These are phyloP conservation scores for Fusarium acutatum DNA, from an alignment of 2,329 filamentous ascomycete species.

Conservation along the genomic window DNA sequence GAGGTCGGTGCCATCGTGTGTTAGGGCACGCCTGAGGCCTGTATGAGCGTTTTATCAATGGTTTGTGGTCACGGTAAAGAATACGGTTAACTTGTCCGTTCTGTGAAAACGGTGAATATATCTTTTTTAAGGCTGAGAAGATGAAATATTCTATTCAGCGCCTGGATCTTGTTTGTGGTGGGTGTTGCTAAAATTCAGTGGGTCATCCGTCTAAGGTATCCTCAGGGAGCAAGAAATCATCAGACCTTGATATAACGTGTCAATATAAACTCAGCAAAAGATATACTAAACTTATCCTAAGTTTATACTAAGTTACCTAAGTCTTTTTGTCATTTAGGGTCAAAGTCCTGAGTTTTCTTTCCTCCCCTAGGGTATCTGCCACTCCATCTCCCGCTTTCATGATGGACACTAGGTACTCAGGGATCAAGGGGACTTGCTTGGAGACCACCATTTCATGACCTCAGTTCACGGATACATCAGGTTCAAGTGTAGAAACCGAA, in stretches of 20 bases:
- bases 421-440: background rate
- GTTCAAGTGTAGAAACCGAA: background rate
- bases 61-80: no score
- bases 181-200: slow-evolving; percentile 31
- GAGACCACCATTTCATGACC: background rate
- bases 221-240: background rate
- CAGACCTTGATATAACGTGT: background rate
- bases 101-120: background rate
- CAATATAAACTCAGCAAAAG: background rate
- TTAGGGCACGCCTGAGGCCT: background rate
- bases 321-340: background rate
- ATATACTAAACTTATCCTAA: background rate
- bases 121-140: background rate
- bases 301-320: background rate
- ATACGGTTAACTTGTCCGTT: background rate
- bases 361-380: background rate
- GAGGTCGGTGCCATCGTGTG: slow-evolving; percentile 62
- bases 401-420: background rate
- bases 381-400: background rate
- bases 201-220: slow-evolving; percentile 6
- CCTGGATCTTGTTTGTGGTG: slow-evolving; percentile 17
- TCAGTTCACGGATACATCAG: background rate
- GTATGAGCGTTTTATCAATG: background rate
- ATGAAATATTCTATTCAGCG: slow-evolving; percentile 2
- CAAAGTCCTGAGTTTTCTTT: background rate